Conservation (phyloP, 352 stramenopile genomes). For the Aphanomyces invadans region DNA sequence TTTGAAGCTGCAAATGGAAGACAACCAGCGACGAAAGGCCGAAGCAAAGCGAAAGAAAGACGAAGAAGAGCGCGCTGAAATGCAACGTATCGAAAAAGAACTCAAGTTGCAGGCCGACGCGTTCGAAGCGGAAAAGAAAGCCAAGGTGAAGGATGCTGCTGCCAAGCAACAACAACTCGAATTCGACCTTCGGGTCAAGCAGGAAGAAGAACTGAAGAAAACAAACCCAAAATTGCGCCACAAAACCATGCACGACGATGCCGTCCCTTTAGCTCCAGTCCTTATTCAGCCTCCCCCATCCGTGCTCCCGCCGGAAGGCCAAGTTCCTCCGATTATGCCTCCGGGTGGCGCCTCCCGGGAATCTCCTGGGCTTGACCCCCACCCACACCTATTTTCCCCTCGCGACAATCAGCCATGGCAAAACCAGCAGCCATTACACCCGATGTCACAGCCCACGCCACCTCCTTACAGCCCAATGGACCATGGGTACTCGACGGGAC, state of each 20-base stretch:
- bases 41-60: constrained; percentile 23
- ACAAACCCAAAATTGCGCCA: constrained; percentile 2
- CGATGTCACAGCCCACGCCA: background rate
- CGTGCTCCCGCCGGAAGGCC: background rate
- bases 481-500: background rate
- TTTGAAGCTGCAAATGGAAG: constrained; percentile 22
- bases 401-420: background rate
- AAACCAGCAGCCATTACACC: background rate
- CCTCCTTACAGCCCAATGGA: background rate
- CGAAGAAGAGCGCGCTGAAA: constrained; percentile 14
- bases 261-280: too few relatives aligned
- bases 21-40: constrained; percentile 19
- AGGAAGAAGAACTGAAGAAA: constrained; percentile 9
- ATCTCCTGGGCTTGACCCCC: background rate
- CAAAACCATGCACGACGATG: background rate
- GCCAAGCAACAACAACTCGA: constrained; percentile 14
- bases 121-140: constrained; percentile 14
- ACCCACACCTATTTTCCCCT: background rate
- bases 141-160: constrained; percentile 6
- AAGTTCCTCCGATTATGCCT: background rate
- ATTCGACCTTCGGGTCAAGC: background rate
- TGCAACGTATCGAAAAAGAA: constrained; percentile 23
- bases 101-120: constrained; percentile 13
- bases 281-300: background rate
- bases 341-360: background rate